Evolutionary conservation across 495 filamentous ascomycete genomes (phyloP).

Genomic region (Daldinia decipiens): DNA sequence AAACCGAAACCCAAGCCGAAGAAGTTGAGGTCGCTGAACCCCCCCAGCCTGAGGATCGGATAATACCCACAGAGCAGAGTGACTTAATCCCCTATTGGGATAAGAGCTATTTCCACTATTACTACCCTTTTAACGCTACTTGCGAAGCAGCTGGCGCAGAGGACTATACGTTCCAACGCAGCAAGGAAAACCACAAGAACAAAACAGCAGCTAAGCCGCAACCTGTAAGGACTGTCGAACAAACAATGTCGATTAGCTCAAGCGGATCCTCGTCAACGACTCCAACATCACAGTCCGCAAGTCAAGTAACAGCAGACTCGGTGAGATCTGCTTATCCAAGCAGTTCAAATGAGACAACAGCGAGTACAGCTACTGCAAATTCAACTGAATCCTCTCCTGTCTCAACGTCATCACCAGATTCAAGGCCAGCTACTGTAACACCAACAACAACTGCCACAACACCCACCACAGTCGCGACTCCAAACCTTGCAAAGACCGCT

Average conservation of each 20-base stretch:
- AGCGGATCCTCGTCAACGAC: constrained; percentile 31
- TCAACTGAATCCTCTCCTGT: constrained; percentile 19
- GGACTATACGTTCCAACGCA: neutral
- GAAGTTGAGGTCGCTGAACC: constrained; percentile 48
- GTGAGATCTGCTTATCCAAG: constrained; percentile 25
- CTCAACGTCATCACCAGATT: constrained; percentile 24
- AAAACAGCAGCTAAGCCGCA: constrained; percentile 17
- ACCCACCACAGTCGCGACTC: constrained; percentile 31
- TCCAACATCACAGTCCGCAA: constrained; percentile 24
- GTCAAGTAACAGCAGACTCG: constrained; percentile 37
- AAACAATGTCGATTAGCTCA: constrained; percentile 20
- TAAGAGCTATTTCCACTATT: constrained; percentile 38
- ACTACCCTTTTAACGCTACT: constrained; percentile 24
- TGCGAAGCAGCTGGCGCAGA: constrained; percentile 40
- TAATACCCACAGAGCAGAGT: constrained; percentile 30
- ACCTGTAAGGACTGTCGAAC: constrained; percentile 21
- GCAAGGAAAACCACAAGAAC: constrained; percentile 6
- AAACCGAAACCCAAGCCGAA: constrained; percentile 36
- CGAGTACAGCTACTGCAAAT: constrained; percentile 16
- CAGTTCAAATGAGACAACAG: constrained; percentile 25
- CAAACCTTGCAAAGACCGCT: constrained; percentile 43
- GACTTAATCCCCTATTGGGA: constrained; percentile 43
- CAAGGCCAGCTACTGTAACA: constrained; percentile 33
- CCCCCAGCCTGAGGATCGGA: constrained; percentile 41
- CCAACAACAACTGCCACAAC: constrained; percentile 2